These are phyloP conservation scores for Penicillium expansum DNA, from an alignment of 2,329 filamentous ascomycete species.

Conservation along the genomic window DNA sequence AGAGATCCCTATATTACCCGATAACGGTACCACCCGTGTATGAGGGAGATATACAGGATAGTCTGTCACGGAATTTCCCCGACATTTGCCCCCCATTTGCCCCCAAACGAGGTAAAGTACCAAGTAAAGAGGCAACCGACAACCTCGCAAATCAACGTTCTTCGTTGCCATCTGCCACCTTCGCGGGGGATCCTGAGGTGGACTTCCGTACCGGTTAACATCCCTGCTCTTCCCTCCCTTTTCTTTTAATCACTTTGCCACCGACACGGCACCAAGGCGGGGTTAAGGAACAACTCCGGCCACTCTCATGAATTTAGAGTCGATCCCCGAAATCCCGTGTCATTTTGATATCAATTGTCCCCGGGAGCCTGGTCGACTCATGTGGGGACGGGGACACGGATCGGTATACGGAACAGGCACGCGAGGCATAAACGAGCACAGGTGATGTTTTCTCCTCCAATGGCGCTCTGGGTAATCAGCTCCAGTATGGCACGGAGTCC, in stretches of 20 bases:
- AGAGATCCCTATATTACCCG: conserved; percentile 24
- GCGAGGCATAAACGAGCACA: background rate
- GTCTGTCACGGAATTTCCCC: conserved; percentile 8
- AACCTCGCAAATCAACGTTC: conserved; percentile 1
- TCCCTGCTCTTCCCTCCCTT: background rate
- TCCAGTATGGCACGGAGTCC: background rate
- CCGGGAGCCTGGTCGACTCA: background rate
- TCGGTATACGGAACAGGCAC: background rate
- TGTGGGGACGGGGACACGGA: background rate
- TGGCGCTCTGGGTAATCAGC: background rate
- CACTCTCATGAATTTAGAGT: background rate
- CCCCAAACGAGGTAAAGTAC: background rate
- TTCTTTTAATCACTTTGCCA: background rate
- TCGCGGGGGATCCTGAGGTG: background rate
- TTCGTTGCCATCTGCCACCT: background rate
- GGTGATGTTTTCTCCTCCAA: background rate
- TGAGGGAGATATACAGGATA: background rate
- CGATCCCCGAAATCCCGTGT: background rate
- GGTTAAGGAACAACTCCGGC: background rate
- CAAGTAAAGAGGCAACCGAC: background rate
- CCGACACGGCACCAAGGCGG: background rate
- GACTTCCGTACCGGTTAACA: conserved; percentile 1
- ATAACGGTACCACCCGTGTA: conserved; percentile 10
- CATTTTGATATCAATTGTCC: background rate
- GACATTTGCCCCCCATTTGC: conserved; percentile 2